Evolutionary conservation across 2,329 filamentous ascomycete species (phyloP).

Genomic region (Hyphodiscus sp.): DNA sequence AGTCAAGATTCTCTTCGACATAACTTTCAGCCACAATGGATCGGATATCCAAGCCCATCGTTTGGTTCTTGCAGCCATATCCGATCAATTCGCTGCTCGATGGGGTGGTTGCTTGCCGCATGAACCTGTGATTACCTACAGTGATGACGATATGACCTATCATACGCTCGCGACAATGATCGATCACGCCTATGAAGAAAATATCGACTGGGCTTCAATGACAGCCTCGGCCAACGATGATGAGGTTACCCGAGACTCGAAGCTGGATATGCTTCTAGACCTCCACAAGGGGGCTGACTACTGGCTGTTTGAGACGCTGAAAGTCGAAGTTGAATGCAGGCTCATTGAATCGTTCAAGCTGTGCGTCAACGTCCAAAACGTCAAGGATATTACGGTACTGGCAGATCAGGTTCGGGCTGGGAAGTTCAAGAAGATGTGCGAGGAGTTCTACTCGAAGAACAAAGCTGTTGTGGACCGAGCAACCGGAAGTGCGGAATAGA

Average conservation of each 20-base stretch:
- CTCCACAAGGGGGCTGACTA: conserved; percentile 21
- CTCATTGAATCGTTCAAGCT: conserved; percentile 12
- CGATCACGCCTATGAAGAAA: conserved; percentile 18
- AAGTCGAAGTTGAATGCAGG: conserved; percentile 16
- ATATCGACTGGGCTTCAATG: conserved; percentile 22
- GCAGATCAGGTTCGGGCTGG: conserved; percentile 9
- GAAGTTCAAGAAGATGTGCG: conserved; percentile 11
- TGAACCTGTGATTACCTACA: conserved; percentile 14
- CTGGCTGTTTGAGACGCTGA: conserved; percentile 16
- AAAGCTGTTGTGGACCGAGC: conserved; percentile 6
- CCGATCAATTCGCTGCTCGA: conserved; percentile 13
- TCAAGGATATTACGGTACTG: conserved; percentile 4
- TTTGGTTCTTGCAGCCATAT: conserved; percentile 14
- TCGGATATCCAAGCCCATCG: conserved; percentile 15
- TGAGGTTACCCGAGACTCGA: conserved; percentile 7
- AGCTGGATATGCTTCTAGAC: conserved; percentile 20
- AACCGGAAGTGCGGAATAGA: background rate
- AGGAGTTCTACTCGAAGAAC: conserved; percentile 12
- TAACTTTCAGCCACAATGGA: conserved; percentile 15
- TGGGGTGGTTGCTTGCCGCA: conserved; percentile 8
- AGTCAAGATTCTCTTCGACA: conserved; percentile 11
- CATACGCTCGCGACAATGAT: conserved; percentile 20
- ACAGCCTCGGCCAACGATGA: conserved; percentile 12
- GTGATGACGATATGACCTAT: conserved; percentile 13
- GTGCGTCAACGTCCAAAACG: conserved; percentile 21